Conservation (phyloP, 805 yeast genomes). For the Schwanniomyces sp. region DNA sequence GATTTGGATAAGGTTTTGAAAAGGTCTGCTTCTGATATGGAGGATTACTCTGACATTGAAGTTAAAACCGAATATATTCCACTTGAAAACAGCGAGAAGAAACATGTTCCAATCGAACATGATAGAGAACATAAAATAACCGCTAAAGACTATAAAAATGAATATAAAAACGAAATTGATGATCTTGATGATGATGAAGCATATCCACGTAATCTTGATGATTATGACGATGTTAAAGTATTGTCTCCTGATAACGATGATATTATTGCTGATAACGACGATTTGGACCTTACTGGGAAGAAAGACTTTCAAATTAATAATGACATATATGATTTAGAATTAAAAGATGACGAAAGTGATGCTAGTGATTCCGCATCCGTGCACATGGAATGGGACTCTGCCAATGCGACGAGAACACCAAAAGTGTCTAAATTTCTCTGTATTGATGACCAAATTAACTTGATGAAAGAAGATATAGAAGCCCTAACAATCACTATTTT, state of each 20-base stretch:
- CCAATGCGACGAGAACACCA: neutral
- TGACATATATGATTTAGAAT: slow-evolving; percentile 7
- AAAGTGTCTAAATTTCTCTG: neutral
- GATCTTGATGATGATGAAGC: slow-evolving; percentile 8
- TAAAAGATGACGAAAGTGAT: slow-evolving; percentile 4
- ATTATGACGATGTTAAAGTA: slow-evolving; percentile 4
- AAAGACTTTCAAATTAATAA: slow-evolving; percentile 5
- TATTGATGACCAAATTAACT: neutral
- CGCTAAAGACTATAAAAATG: slow-evolving; percentile 1
- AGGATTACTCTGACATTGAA: neutral
- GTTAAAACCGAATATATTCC: neutral
- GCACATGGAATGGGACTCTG: neutral
- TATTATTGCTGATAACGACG: slow-evolving; percentile 5
- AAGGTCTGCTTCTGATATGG: neutral
- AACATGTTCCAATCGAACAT: slow-evolving; percentile 4
- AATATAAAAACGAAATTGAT: slow-evolving; percentile 6
- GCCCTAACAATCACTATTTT: neutral
- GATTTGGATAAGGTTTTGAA: neutral
- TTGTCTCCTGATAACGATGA: slow-evolving; percentile 8
- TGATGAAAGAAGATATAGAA: neutral
- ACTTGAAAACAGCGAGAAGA: neutral
- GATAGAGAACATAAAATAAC: neutral
- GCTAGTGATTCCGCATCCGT: neutral
- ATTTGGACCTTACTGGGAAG: slow-evolving; percentile 1
- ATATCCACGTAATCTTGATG: neutral